A percentile compares a stretch with the other conserved stretches of the same genome.
Conservation (phyloP, 164 flowering plant species). For the Akebia trifoliata region DNA sequence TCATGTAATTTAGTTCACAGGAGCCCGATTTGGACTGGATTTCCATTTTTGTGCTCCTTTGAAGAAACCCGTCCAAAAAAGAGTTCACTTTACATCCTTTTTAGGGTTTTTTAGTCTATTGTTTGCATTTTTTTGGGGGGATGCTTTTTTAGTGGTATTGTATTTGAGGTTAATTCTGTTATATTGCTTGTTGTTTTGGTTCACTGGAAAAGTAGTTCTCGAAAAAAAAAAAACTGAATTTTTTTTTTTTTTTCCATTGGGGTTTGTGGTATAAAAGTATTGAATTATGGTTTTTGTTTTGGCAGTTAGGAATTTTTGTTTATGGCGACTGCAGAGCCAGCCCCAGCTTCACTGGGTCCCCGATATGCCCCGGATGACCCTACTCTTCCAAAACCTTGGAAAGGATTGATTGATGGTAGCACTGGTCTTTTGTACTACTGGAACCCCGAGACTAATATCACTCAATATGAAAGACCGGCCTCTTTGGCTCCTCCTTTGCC, state of each 20-base stretch:
- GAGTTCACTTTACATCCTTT: not conserved
- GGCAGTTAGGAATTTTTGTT: not conserved
- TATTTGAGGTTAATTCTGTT: not conserved
- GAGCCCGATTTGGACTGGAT: too few species aligned
- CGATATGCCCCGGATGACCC: constrained; percentile 89
- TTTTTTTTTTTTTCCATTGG: not conserved
- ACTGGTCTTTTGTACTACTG: constrained; percentile 38
- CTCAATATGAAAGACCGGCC: constrained; percentile 24
- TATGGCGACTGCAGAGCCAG: constrained; percentile 59
- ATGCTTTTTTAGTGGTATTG: not conserved
- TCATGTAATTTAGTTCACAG: too few species aligned
- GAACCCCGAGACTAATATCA: constrained; percentile 27
- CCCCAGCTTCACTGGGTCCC: constrained; percentile 51
- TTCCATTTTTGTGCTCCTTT: too few species aligned
- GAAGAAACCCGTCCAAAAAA: too few species aligned
- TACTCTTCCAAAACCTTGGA: constrained; percentile 87
- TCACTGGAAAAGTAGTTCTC: not conserved
- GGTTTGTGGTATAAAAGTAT: not conserved
- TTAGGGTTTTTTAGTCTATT: not conserved
- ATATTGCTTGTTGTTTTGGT: not conserved
- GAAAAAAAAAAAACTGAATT: too few species aligned
- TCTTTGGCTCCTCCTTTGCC: constrained; percentile 33
- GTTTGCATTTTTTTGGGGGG: not conserved
- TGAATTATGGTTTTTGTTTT: not conserved
- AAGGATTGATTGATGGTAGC: constrained; percentile 78